phyloP scores from a whole-genome alignment of 257 asterid species.

The Avicennia marina region DNA sequence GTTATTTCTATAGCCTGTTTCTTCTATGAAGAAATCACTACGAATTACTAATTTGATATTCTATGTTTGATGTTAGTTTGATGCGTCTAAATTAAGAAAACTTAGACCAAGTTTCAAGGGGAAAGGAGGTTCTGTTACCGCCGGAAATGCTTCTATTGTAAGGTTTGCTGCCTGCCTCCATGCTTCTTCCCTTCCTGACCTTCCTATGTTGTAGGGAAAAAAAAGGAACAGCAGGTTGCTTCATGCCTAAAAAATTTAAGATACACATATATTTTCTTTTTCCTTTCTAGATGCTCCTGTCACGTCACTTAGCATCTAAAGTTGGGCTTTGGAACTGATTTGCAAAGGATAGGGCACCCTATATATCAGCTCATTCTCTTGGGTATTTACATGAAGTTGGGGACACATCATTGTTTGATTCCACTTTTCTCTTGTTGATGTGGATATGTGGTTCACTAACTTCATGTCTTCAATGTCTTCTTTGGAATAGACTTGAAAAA shows the following conservation, averaged over 20 bases:
- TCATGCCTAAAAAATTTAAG: no score
- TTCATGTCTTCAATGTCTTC: background rate
- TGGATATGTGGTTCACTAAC: constrained; percentile 3
- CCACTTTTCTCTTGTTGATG: background rate
- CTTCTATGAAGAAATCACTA: background rate
- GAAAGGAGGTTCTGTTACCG: constrained; percentile 91
- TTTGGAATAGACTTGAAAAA: background rate
- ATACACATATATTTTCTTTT: background rate
- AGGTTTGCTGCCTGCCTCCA: constrained; percentile 46
- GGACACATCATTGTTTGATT: background rate
- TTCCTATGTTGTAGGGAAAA: no score
- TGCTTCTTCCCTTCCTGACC: no score
- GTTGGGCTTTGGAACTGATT: background rate
- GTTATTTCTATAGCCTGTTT: background rate
- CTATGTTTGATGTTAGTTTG: constrained; percentile 55
- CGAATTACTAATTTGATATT: no score
- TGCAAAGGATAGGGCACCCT: background rate
- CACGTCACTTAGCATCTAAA: background rate
- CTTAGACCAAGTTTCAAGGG: constrained; percentile 83
- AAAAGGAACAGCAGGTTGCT: no score
- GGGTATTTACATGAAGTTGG: background rate
- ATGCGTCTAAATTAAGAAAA: constrained; percentile 68
- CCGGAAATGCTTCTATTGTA: constrained; percentile 94
- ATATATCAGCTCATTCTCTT: background rate
- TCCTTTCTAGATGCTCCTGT: background rate